phyloP scores from a whole-genome alignment of 306 rosid genomes.

The Ammopiptanthus mongolicus region DNA sequence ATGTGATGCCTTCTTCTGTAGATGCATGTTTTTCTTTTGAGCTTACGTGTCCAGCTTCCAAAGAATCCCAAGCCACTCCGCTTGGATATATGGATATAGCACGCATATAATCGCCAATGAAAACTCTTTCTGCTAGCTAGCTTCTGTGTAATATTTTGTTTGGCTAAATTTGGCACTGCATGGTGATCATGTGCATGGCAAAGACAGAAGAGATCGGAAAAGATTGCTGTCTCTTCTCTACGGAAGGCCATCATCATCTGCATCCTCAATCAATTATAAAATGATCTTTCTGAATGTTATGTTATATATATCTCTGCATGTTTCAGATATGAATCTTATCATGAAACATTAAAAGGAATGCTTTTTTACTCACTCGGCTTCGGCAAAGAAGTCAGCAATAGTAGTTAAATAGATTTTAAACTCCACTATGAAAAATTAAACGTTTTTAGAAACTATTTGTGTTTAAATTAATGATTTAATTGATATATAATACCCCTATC shows the following conservation, averaged over 20 bases:
- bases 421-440: too few species aligned
- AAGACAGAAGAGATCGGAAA: background rate
- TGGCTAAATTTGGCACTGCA: background rate
- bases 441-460: too few species aligned
- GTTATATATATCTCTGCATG: background rate
- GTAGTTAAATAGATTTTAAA: too few species aligned
- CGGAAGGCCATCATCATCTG: background rate
- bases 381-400: too few species aligned
- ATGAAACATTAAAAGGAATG: background rate
- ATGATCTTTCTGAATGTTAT: background rate
- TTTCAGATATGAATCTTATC: background rate
- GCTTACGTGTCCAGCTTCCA: slow-evolving; percentile 6
- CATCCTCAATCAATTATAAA: background rate
- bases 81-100: background rate
- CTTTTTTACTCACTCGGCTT: too few species aligned
- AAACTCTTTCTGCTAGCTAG: background rate
- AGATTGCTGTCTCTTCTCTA: background rate
- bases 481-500: too few species aligned
- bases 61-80: slow-evolving; percentile 7
- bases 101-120: background rate
- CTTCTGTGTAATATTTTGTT: background rate
- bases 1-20: background rate
- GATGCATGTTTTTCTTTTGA: background rate
- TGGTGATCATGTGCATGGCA: background rate
- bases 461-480: too few species aligned